Evolutionary conservation across 306 rosid genomes (phyloP).

Genomic region (Dalbergia cultrata): DNA sequence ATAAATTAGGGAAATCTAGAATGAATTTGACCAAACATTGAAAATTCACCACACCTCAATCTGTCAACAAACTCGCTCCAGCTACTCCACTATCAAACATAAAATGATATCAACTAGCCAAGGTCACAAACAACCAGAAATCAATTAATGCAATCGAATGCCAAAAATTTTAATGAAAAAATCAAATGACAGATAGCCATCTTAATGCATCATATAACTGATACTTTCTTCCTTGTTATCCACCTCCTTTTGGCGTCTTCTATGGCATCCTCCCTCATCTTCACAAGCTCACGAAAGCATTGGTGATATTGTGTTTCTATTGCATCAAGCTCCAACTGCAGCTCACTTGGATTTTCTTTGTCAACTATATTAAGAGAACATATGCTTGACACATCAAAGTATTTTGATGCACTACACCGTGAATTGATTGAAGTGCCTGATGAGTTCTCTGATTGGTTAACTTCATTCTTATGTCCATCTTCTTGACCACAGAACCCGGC

Average conservation of each 20-base stretch:
- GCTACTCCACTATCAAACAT: not conserved
- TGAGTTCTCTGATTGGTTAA: constrained; percentile 51
- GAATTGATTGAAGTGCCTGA: constrained; percentile 46
- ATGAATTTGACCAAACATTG: not conserved
- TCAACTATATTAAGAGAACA: constrained; percentile 54
- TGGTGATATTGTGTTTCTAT: constrained; percentile 67
- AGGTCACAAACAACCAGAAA: constrained; percentile 35
- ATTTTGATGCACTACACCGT: constrained; percentile 45
- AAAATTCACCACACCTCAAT: not conserved
- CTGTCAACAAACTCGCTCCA: not conserved
- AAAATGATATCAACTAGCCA: not conserved
- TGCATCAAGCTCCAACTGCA: constrained; percentile 74
- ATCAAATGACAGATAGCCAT: not conserved
- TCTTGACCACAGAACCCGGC: constrained; percentile 45
- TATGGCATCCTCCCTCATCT: constrained; percentile 75
- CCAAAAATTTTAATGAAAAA: not conserved
- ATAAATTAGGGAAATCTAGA: not conserved
- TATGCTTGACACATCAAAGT: constrained; percentile 54
- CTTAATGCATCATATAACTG: constrained; percentile 49
- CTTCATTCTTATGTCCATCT: constrained; percentile 42
- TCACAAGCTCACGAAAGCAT: constrained; percentile 62
- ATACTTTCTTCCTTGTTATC: constrained; percentile 62
- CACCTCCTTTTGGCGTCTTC: constrained; percentile 71
- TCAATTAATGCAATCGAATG: constrained; percentile 32
- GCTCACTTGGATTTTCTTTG: constrained; percentile 48